A percentile compares a stretch with the other conserved stretches of the same genome.
phyloP scores from a whole-genome alignment of 495 filamentous ascomycete species.

The Podospora sp. region DNA sequence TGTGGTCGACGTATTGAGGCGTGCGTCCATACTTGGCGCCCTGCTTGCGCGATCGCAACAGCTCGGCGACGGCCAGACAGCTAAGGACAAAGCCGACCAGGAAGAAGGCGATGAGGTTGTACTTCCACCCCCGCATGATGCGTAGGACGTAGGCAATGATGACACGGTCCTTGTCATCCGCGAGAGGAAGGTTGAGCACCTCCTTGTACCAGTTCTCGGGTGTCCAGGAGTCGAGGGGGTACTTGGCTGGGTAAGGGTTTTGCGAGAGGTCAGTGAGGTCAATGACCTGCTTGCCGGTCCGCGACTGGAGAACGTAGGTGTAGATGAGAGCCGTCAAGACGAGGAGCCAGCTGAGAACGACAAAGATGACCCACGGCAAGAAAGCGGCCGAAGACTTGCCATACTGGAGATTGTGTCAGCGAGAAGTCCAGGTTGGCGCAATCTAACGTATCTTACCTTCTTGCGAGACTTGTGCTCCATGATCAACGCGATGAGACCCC shows the following conservation, averaged over 20 bases:
- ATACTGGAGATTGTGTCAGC: conserved; percentile 23
- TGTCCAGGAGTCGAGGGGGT: conserved; percentile 53
- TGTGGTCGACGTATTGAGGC: conserved; percentile 7
- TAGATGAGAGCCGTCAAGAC: conserved; percentile 50
- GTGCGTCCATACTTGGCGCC: conserved; percentile 18
- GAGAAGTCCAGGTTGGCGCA: not conserved
- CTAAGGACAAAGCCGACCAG: conserved; percentile 48
- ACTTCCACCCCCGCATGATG: conserved; percentile 56
- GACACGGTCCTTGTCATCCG: conserved; percentile 28
- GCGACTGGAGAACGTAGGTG: conserved; percentile 48
- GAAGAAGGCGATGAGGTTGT: conserved; percentile 58
- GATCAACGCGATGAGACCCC: conserved; percentile 45
- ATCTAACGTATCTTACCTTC: conserved; percentile 18
- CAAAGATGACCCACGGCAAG: conserved; percentile 43
- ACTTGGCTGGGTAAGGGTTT: conserved; percentile 40
- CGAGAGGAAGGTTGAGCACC: conserved; percentile 50
- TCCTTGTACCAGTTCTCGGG: conserved; percentile 59
- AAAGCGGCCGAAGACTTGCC: conserved; percentile 36
- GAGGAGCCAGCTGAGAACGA: conserved; percentile 48
- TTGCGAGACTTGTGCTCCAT: conserved; percentile 37
- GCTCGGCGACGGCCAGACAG: conserved; percentile 47
- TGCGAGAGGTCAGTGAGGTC: conserved; percentile 35
- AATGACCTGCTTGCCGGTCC: conserved; percentile 47
- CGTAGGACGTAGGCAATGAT: conserved; percentile 46
- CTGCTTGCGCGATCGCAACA: conserved; percentile 24